A percentile compares a stretch with the other conserved stretches of the same genome.
Evolutionary conservation across 805 yeast species (phyloP).

Genomic region (Dipodascus geniculatus): DNA sequence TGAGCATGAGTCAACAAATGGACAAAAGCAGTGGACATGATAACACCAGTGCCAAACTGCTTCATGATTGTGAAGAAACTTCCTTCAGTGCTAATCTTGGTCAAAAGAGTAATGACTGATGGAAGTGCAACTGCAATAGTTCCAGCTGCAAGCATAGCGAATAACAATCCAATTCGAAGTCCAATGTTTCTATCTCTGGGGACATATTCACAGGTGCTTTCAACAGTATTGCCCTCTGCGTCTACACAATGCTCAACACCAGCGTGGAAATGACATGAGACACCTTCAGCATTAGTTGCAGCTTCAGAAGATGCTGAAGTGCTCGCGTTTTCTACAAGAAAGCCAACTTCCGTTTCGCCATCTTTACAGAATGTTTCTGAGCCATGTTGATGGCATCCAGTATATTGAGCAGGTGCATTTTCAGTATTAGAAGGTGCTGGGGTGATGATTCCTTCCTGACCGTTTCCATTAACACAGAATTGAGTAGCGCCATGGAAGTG

Average conservation of each 20-base stretch:
- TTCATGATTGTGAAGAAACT: slow-evolving; percentile 38
- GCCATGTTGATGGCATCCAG: slow-evolving; percentile 4
- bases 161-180: slow-evolving; percentile 25
- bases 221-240: not conserved
- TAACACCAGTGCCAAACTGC: slow-evolving; percentile 77
- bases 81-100: slow-evolving; percentile 7
- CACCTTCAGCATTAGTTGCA: not conserved
- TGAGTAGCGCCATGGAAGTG: not conserved
- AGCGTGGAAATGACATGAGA: not conserved
- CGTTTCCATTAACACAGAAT: not conserved
- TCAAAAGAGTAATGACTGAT: slow-evolving; percentile 17
- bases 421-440: not conserved
- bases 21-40: slow-evolving; percentile 69
- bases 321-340: not conserved
- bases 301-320: not conserved
- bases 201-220: not conserved
- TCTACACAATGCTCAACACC: not conserved
- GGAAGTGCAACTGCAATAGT: slow-evolving; percentile 28
- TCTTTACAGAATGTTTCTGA: not conserved
- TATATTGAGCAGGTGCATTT: not conserved
- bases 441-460: not conserved
- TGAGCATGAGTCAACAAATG: slow-evolving; percentile 63
- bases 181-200: slow-evolving; percentile 22
- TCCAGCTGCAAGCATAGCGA: slow-evolving; percentile 28
- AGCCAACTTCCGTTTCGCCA: not conserved